A percentile compares a stretch with the other conserved stretches of the same genome.
These are phyloP conservation scores for Skeletonema tropicum DNA, from an alignment of 108 stramenopile genomes.

Conservation along the genomic window DNA sequence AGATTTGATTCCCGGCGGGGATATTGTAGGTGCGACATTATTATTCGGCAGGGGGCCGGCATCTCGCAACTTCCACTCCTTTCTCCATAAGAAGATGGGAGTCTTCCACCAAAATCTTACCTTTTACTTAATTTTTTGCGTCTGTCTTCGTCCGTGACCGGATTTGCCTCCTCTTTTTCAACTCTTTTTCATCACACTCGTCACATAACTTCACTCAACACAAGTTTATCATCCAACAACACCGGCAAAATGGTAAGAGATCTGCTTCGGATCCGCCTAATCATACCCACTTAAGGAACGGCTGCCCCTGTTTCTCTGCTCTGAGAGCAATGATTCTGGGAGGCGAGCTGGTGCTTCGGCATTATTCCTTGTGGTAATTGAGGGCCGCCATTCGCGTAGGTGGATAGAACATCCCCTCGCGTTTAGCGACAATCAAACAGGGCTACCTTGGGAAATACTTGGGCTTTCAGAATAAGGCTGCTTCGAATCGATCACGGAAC, in stretches of 20 bases:
- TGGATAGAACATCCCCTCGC: not conserved
- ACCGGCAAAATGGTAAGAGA: constrained; percentile 59
- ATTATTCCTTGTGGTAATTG: constrained; percentile 62
- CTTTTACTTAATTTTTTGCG: no score
- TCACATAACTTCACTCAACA: not conserved
- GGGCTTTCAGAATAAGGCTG: not conserved
- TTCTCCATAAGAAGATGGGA: not conserved
- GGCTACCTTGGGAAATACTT: not conserved
- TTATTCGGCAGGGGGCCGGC: no score
- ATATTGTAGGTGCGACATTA: no score
- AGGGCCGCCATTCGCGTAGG: constrained; percentile 23
- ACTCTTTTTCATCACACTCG: no score
- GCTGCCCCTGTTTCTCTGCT: constrained; percentile 39
- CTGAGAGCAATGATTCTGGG: constrained; percentile 9
- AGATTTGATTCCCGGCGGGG: no score
- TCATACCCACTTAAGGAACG: constrained; percentile 59
- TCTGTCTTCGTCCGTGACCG: no score
- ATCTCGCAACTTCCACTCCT: not conserved
- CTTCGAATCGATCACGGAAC: not conserved
- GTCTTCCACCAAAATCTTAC: no score
- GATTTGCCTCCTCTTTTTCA: no score
- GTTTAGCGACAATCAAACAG: constrained; percentile 30
- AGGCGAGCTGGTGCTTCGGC: constrained; percentile 53
- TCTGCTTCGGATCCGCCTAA: constrained; percentile 50
- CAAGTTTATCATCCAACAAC: not conserved